Percentiles rank a stretch among this genome's conserved stretches.
Conservation (phyloP, 106 monocot species). For the Allium fistulosum region DNA sequence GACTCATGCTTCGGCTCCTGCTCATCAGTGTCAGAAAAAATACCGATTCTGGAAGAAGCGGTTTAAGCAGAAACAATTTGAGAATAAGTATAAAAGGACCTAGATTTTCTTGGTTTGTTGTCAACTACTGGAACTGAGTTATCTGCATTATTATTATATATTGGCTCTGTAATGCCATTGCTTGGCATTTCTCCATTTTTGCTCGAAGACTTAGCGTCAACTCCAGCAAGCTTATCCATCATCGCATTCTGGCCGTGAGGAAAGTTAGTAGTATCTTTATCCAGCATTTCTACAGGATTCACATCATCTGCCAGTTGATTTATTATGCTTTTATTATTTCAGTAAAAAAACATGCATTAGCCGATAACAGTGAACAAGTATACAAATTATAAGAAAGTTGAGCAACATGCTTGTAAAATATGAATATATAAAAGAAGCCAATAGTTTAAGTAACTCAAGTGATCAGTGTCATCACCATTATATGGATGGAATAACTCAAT, state of each 20-base stretch:
- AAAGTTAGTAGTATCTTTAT: conserved; percentile 19
- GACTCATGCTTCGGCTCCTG: conserved; percentile 68
- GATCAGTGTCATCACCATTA: too few relatives aligned
- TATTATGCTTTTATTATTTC: conserved; percentile 1
- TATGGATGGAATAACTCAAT: too few relatives aligned
- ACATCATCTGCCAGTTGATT: conserved; percentile 26
- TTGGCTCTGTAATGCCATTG: conserved; percentile 52
- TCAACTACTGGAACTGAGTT: conserved; percentile 9
- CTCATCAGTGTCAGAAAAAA: conserved; percentile 38
- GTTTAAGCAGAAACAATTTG: conserved; percentile 25
- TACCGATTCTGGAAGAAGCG: conserved; percentile 14
- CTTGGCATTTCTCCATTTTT: conserved; percentile 63
- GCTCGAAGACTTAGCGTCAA: conserved; percentile 18
- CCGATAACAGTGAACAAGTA: too few relatives aligned
- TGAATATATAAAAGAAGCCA: too few relatives aligned
- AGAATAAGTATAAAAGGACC: conserved; percentile 34
- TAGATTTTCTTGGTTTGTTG: conserved; percentile 42
- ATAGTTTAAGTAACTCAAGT: too few relatives aligned
- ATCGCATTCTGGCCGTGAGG: conserved; percentile 13
- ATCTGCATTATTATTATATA: conserved; percentile 29
- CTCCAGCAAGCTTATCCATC: conserved; percentile 17
- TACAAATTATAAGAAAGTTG: too few relatives aligned
- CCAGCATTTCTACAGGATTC: conserved; percentile 5
- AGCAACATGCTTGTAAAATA: too few relatives aligned
- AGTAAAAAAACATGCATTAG: too few relatives aligned